These are phyloP conservation scores for Poteriospumella lacustris DNA, from an alignment of 108 stramenopile genomes.

Conservation along the genomic window DNA sequence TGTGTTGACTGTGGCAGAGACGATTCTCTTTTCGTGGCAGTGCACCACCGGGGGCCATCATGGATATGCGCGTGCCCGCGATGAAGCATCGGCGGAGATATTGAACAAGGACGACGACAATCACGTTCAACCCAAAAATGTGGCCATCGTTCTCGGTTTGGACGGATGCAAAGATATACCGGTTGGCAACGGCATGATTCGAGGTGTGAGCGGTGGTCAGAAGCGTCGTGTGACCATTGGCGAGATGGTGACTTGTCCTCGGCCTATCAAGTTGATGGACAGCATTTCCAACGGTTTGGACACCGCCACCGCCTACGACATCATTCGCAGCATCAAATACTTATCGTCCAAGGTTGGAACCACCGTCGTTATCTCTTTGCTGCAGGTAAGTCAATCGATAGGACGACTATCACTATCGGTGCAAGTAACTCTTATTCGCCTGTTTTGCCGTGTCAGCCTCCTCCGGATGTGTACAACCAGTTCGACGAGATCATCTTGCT, in stretches of 20 bases:
- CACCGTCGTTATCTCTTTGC: slow-evolving; percentile 63
- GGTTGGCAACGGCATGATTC: slow-evolving; percentile 58
- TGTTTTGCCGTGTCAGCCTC: too few relatives aligned
- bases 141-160: slow-evolving; percentile 55
- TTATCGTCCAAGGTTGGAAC: neutral
- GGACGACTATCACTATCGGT: too few relatives aligned
- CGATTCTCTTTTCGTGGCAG: slow-evolving; percentile 64
- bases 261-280: slow-evolving; percentile 54
- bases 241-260: slow-evolving; percentile 59
- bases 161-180: slow-evolving; percentile 40
- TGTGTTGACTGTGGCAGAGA: slow-evolving; percentile 69
- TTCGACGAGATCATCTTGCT: slow-evolving; percentile 81
- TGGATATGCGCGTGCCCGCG: neutral
- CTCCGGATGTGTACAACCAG: slow-evolving; percentile 77
- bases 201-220: slow-evolving; percentile 79
- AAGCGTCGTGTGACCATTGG: slow-evolving; percentile 75
- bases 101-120: slow-evolving; percentile 7
- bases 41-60: slow-evolving; percentile 54
- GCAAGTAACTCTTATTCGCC: too few relatives aligned
- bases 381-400: too few relatives aligned
- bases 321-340: slow-evolving; percentile 47
- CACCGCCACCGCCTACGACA: slow-evolving; percentile 71
- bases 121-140: slow-evolving; percentile 34
- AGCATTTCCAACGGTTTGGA: slow-evolving; percentile 73
- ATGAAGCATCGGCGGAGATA: neutral